Evolutionary conservation across 495 filamentous ascomycete genomes (phyloP).

Genomic region (Hyphodiscus hymeniophilus): DNA sequence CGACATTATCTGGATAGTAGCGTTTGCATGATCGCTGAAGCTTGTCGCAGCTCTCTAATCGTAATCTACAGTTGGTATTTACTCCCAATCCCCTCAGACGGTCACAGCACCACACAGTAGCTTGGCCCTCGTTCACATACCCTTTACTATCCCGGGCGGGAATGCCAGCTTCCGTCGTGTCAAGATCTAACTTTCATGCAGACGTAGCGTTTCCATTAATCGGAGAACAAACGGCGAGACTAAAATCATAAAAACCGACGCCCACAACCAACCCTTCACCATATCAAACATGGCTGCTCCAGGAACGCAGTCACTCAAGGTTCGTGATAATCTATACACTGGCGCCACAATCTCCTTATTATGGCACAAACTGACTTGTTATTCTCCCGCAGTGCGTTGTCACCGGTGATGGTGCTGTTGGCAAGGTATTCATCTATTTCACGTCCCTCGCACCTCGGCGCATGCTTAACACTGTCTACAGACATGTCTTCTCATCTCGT

Average conservation of each 20-base stretch:
- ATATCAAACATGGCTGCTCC: slow-evolving; percentile 39
- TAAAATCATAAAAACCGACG: slow-evolving; percentile 6
- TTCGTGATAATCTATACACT: slow-evolving; percentile 26
- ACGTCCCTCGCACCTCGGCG: neutral
- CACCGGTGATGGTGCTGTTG: slow-evolving; percentile 96
- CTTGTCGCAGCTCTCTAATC: slow-evolving; percentile 16
- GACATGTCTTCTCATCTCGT: slow-evolving; percentile 99
- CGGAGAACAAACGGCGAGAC: slow-evolving; percentile 10
- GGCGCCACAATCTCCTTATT: slow-evolving; percentile 3
- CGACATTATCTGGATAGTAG: slow-evolving; percentile 4
- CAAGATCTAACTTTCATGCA: slow-evolving; percentile 20
- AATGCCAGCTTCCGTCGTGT: slow-evolving; percentile 18
- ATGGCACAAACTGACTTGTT: slow-evolving; percentile 9
- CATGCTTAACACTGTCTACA: slow-evolving; percentile 27
- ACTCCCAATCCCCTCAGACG: neutral
- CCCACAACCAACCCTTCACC: slow-evolving; percentile 3
- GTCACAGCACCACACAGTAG: slow-evolving; percentile 1
- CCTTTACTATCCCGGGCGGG: slow-evolving; percentile 7
- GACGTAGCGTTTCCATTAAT: slow-evolving; percentile 4
- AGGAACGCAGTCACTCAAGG: slow-evolving; percentile 50
- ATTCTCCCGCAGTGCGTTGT: slow-evolving; percentile 61
- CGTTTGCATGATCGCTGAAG: slow-evolving; percentile 14
- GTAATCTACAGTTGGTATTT: slow-evolving; percentile 4
- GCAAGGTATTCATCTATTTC: slow-evolving; percentile 47
- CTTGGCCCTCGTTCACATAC: slow-evolving; percentile 5